phyloP scores from a whole-genome alignment of 2,329 filamentous ascomycete genomes.

The Geosmithia putterillii region DNA sequence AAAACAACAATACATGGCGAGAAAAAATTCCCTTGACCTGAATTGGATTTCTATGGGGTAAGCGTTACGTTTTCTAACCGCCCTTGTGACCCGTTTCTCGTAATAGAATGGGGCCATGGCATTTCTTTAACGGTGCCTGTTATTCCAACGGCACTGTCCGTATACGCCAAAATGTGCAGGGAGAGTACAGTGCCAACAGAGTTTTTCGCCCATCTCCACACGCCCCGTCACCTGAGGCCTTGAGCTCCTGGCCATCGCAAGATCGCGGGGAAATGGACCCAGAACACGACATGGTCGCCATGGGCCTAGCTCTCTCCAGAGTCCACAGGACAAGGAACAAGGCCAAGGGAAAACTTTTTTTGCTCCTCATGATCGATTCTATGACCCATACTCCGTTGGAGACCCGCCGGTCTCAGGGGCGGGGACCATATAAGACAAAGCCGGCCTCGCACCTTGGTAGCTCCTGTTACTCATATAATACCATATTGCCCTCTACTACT shows the following conservation, averaged over 20 bases:
- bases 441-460: neutral
- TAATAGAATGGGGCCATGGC: neutral
- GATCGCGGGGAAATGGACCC: neutral
- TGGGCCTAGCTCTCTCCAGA: neutral
- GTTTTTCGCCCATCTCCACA: neutral
- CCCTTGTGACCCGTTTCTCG: slow-evolving; percentile 3
- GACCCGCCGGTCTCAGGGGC: neutral
- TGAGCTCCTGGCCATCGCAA: neutral
- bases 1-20: neutral
- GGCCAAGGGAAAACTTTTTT: neutral
- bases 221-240: neutral
- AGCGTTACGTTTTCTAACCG: slow-evolving; percentile 4
- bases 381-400: neutral
- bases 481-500: too few species aligned
- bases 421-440: too few species aligned
- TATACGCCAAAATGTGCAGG: neutral
- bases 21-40: neutral
- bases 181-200: neutral
- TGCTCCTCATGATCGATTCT: neutral
- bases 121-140: neutral
- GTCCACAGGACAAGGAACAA: neutral
- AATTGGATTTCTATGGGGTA: slow-evolving; percentile 5
- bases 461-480: too few species aligned
- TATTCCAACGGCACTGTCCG: neutral
- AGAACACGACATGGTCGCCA: neutral